phyloP scores from a whole-genome alignment of 176 grass and related monocot genomes.

The Lolium perenne region DNA sequence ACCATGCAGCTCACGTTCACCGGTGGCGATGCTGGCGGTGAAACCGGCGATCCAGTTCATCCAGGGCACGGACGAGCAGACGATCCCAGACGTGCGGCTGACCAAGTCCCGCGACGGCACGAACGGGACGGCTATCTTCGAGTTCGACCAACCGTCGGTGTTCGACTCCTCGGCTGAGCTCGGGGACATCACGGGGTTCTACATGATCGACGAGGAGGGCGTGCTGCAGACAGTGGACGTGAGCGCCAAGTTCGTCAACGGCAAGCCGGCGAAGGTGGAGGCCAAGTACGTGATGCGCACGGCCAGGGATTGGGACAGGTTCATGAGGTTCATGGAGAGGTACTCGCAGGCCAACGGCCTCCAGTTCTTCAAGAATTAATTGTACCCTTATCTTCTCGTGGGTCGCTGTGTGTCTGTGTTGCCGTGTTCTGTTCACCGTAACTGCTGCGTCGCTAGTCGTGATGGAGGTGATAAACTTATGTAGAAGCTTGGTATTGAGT shows the following conservation, averaged over 20 bases:
- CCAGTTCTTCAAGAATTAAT: constrained; percentile 15
- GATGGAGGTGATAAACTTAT: neutral
- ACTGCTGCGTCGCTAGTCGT: neutral
- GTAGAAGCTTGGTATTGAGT: neutral
- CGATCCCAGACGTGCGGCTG: constrained; percentile 84
- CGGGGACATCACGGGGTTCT: constrained; percentile 80
- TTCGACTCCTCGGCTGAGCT: constrained; percentile 64
- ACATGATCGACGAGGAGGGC: constrained; percentile 33
- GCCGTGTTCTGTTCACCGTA: neutral
- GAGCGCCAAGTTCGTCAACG: constrained; percentile 35
- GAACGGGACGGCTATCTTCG: constrained; percentile 81
- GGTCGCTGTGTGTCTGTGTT: neutral
- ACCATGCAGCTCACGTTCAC: neutral
- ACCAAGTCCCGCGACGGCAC: constrained; percentile 90
- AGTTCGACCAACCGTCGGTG: constrained; percentile 72
- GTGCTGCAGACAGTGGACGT: constrained; percentile 28
- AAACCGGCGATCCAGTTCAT: constrained; percentile 94
- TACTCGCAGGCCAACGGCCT: constrained; percentile 31
- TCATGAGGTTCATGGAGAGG: constrained; percentile 39
- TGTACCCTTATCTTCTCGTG: neutral
- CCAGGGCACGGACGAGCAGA: constrained; percentile 92
- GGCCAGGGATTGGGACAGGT: constrained; percentile 18
- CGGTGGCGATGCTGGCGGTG: constrained; percentile 47
- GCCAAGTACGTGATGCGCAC: constrained; percentile 35
- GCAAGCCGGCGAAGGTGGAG: constrained; percentile 31